Base-by-base conservation (phyloP, 768 basidiomycete species). In the Phaeotremella skinneri region DNA sequence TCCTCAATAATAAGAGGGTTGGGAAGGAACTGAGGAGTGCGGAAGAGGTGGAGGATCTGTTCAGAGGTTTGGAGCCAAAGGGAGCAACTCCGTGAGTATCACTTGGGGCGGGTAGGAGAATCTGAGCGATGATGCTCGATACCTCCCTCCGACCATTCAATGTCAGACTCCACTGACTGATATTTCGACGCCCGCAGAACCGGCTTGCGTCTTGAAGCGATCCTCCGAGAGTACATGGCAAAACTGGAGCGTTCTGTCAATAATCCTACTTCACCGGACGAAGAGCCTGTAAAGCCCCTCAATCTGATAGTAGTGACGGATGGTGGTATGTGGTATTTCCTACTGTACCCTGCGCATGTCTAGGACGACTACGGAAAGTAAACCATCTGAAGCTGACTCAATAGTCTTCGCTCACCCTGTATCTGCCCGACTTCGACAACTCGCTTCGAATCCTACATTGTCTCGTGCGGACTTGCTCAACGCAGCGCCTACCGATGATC, bases 401-500 rank as follows among this genome's bases (percentile, higher is more conserved):
- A 16, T 49, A 68, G 70, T 58, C 14, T 67, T 68, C 63, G 59
- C 70, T 48, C 58, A 41, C 26, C 60, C 60, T n/a, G 30, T 67
- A 26, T 7, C 59, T n/a, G 27, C 34, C 20, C 65, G 68, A 6
- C 27, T 53, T 16, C 62, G 55, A n/a, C 25, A 21, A 2, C 52
- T 50, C 14, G 31, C 25, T 9, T 25, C 39, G 13, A 48, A 59
- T 48, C 41, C 56, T 11, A 37, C 60, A 1, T 51, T 55, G 27
- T 31, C 50, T 45, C 66, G 52, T 20, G 29, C 17, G 17, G 45
- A 42, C 9, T 26, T 63, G 30, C 37, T 63, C 0, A 78, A 78
- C 49, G 75, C 78, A 49, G 79, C 79, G 2, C 78, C 81, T 0
- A 81, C 81, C 68, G 71, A 75, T 73, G 70, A 62, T 56, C 77